These are phyloP conservation scores for Rhodamnia argentea DNA, from an alignment of 345 rosid species.

Conservation along the genomic window DNA sequence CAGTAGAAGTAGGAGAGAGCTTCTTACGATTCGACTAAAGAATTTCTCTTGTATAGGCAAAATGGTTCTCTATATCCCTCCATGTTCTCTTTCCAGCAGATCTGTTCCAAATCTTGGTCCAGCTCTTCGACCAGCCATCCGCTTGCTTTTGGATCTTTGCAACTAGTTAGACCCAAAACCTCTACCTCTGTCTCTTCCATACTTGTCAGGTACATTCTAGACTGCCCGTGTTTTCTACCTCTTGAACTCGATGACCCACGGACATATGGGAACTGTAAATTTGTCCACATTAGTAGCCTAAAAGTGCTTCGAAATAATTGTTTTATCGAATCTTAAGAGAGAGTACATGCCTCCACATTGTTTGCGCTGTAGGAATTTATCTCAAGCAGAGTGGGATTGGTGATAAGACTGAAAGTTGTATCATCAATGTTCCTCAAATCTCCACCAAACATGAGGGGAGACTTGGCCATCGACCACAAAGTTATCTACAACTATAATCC, in stretches of 20 bases:
- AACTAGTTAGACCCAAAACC: slow-evolving; percentile 54
- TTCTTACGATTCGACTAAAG: slow-evolving; percentile 36
- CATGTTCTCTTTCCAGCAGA: slow-evolving; percentile 21
- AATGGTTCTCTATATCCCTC: slow-evolving; percentile 21
- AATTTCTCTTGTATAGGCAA: neutral
- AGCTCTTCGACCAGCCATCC: slow-evolving; percentile 4
- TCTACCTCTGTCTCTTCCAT: slow-evolving; percentile 7
- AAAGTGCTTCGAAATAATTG: neutral
- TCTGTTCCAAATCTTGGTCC: neutral
- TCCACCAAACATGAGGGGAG: slow-evolving; percentile 96
- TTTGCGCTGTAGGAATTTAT: slow-evolving; percentile 64
- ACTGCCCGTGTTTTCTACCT: neutral
- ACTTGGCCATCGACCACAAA: slow-evolving; percentile 86
- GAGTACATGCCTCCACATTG: slow-evolving; percentile 44
- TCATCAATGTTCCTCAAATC: slow-evolving; percentile 67
- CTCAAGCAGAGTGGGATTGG: slow-evolving; percentile 64
- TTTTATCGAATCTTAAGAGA: neutral
- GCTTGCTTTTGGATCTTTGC: slow-evolving; percentile 50
- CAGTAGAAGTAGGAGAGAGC: neutral
- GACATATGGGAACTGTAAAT: slow-evolving; percentile 26
- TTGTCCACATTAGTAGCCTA: neutral
- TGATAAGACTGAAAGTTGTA: slow-evolving; percentile 44
- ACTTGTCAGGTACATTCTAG: neutral
- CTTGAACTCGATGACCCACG: neutral
- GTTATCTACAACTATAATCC: slow-evolving; percentile 54